Percentiles rank a stretch among this genome's conserved stretches.
Evolutionary conservation across 2,329 filamentous ascomycete genomes (phyloP).

Genomic region (Trichoderma sp.): DNA sequence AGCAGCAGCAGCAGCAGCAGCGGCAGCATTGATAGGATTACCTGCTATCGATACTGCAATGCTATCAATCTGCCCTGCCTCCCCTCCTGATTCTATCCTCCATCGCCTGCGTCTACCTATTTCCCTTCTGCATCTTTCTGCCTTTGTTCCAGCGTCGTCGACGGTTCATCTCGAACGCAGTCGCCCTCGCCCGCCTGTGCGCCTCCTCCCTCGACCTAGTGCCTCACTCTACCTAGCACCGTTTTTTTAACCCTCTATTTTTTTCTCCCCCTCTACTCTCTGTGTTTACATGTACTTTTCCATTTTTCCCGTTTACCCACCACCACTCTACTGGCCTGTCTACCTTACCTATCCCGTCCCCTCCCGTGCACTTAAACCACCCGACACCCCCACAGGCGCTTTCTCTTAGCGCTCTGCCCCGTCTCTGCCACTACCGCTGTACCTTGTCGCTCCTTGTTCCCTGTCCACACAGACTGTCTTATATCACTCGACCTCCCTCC

Average conservation of each 20-base stretch:
- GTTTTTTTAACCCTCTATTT: not conserved
- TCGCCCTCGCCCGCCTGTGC: slow-evolving; percentile 8
- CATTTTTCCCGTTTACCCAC: not conserved
- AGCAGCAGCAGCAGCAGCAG: not conserved
- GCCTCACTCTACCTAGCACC: not conserved
- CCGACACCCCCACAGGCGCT: slow-evolving; percentile 18
- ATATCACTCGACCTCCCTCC: slow-evolving; percentile 24
- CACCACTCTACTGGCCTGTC: not conserved
- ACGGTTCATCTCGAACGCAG: slow-evolving; percentile 19
- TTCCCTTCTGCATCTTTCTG: not conserved
- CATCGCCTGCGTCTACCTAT: not conserved
- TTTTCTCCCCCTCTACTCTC: not conserved
- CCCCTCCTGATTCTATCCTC: not conserved
- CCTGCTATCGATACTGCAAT: not conserved
- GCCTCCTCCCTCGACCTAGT: slow-evolving; percentile 13
- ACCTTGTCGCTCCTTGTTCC: not conserved
- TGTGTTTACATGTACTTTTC: not conserved
- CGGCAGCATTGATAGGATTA: not conserved
- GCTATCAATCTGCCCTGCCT: not conserved
- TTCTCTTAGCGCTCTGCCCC: slow-evolving; percentile 9
- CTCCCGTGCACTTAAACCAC: slow-evolving; percentile 13
- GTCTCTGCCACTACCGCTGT: not conserved
- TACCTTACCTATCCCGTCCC: slow-evolving; percentile 3
- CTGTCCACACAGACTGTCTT: slow-evolving; percentile 14
- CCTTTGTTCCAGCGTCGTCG: not conserved